Evolutionary conservation across 1,284 basidiomycete genomes (phyloP).

Genomic region (Cryptococcus sp.): DNA sequence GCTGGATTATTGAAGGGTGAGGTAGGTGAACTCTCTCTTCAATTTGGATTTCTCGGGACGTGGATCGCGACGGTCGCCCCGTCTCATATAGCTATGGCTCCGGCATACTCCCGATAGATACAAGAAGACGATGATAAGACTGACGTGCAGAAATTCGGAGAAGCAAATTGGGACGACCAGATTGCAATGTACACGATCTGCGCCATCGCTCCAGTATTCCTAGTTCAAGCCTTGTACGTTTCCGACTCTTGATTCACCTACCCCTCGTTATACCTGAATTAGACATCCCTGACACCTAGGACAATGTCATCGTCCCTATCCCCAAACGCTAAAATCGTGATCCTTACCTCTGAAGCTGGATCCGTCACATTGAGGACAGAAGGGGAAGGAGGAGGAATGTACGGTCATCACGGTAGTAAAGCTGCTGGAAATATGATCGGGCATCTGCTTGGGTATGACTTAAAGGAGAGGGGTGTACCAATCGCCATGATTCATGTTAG

Average conservation of each 20-base stretch:
- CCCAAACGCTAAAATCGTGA: conserved; percentile 44
- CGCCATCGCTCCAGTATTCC: conserved; percentile 48
- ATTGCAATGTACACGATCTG: conserved; percentile 53
- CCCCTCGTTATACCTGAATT: background rate
- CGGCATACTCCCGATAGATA: no score
- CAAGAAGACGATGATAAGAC: no score
- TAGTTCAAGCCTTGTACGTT: conserved; percentile 23
- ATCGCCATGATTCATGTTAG: conserved; percentile 53
- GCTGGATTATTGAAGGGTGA: conserved; percentile 51
- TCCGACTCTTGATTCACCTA: background rate
- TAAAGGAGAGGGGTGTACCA: conserved; percentile 48
- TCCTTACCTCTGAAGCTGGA: conserved; percentile 53
- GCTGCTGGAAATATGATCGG: conserved; percentile 55
- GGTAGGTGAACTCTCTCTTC: conserved; percentile 25
- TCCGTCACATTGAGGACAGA: conserved; percentile 50
- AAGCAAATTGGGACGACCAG: conserved; percentile 48
- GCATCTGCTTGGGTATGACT: conserved; percentile 49
- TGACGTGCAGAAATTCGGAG: conserved; percentile 44
- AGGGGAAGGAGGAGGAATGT: conserved; percentile 53
- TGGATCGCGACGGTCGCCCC: no score
- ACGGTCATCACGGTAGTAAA: conserved; percentile 54
- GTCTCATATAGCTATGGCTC: no score
- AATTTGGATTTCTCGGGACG: background rate
- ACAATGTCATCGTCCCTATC: conserved; percentile 22
- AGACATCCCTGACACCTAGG: conserved; percentile 4